Evolutionary conservation across 352 stramenopile species (phyloP).

Genomic region (Globisporangium viniferum): DNA sequence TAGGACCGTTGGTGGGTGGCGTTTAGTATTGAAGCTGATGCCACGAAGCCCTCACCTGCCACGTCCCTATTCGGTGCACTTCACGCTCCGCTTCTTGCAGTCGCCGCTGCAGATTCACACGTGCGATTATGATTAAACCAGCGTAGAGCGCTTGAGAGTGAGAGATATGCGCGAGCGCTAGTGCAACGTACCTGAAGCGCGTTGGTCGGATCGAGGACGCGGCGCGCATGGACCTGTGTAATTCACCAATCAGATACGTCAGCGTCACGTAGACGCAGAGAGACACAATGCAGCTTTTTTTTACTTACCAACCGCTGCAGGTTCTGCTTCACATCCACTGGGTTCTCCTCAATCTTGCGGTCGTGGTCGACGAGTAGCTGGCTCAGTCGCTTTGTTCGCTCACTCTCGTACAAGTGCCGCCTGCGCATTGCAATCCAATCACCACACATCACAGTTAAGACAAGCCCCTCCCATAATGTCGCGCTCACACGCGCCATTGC

Average conservation of each 20-base stretch:
- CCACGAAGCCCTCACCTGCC: slow-evolving; percentile 25
- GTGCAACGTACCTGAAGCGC: slow-evolving; percentile 20
- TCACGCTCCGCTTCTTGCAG: slow-evolving; percentile 43
- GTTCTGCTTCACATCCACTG: slow-evolving; percentile 23
- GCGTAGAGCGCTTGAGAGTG: background rate
- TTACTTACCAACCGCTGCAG: slow-evolving; percentile 40
- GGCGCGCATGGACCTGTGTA: slow-evolving; percentile 36
- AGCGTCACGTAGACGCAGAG: background rate
- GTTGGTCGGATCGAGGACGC: slow-evolving; percentile 47
- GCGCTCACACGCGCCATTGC: too few relatives aligned
- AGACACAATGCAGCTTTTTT: background rate
- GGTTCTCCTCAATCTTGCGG: background rate
- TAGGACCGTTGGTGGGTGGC: too few relatives aligned
- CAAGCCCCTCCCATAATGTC: too few relatives aligned
- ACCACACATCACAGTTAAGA: background rate
- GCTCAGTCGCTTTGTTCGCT: slow-evolving; percentile 29
- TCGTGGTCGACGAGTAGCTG: slow-evolving; percentile 23
- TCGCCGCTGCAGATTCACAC: slow-evolving; percentile 19
- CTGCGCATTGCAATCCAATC: slow-evolving; percentile 11
- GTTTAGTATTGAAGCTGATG: too few relatives aligned
- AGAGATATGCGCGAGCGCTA: background rate
- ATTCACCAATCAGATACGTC: background rate
- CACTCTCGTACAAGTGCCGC: slow-evolving; percentile 29
- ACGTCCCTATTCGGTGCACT: slow-evolving; percentile 27
- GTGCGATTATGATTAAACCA: background rate